phyloP scores from a whole-genome alignment of 2,329 filamentous ascomycete genomes.

The Hymenotorrendiella dingleyae region DNA sequence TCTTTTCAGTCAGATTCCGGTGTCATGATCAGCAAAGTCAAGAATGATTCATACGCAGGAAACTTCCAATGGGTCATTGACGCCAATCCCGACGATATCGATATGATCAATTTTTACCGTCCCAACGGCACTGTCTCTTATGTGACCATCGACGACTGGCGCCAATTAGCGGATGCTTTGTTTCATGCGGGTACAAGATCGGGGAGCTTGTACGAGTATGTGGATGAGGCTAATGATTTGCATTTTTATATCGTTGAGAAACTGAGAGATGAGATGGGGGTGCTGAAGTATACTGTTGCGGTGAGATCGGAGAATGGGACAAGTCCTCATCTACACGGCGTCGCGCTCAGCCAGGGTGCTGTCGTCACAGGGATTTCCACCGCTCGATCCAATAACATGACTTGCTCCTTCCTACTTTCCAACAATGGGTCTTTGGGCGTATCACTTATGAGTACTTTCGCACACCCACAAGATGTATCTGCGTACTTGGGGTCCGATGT shows the following conservation, averaged over 20 bases:
- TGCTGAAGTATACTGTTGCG: conserved; percentile 12
- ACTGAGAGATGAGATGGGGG: conserved; percentile 2
- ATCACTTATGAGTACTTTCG: background rate
- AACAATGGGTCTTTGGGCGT: conserved; percentile 6
- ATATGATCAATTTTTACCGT: conserved; percentile 11
- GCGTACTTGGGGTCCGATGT: conserved; percentile 12
- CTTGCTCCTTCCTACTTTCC: conserved; percentile 10
- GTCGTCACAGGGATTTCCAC: background rate
- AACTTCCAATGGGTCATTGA: conserved; percentile 14
- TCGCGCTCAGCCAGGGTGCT: background rate
- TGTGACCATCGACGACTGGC: conserved; percentile 11
- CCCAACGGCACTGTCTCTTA: conserved; percentile 11
- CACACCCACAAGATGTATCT: conserved; percentile 5
- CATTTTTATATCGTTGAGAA: conserved; percentile 14
- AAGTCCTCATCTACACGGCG: conserved; percentile 6
- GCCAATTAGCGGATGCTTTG: conserved; percentile 12
- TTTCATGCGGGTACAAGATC: conserved; percentile 14
- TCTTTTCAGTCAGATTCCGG: conserved; percentile 12
- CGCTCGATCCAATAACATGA: conserved; percentile 4
- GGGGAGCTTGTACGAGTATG: conserved; percentile 13
- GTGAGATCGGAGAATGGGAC: conserved; percentile 5
- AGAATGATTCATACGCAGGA: background rate
- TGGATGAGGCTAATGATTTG: conserved; percentile 10
- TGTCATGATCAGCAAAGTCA: conserved; percentile 14
- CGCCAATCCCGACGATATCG: conserved; percentile 14